Conservation (phyloP, 257 asterid species). For the Nicotiana attenuata region DNA sequence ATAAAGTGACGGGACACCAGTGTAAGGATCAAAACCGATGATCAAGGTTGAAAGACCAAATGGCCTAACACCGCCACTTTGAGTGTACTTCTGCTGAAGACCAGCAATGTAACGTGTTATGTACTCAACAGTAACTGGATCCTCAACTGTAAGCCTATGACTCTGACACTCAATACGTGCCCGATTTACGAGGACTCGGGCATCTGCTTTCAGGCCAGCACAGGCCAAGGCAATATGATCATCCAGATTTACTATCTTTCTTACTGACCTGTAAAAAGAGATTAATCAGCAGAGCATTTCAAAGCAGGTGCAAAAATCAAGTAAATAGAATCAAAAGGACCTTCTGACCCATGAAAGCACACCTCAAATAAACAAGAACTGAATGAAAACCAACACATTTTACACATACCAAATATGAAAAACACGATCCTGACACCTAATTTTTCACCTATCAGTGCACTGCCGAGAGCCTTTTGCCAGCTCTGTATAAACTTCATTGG, state of each 20-base stretch:
- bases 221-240: conserved; percentile 98
- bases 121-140: conserved; percentile 95
- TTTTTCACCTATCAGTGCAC: background rate
- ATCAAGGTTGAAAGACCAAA: conserved; percentile 98
- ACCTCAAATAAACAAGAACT: background rate
- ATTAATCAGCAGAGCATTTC: background rate
- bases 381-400: background rate
- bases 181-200: conserved; percentile 79
- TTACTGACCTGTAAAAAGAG: conserved; percentile 70
- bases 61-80: conserved; percentile 99
- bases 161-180: conserved; percentile 97
- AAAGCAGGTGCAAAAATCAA: background rate
- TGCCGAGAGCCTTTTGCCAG: background rate
- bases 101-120: conserved; percentile 98
- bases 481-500: background rate
- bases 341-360: background rate
- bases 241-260: conserved; percentile 91
- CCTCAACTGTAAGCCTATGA: conserved; percentile 83
- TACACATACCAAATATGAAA: background rate
- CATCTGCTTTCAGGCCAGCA: conserved; percentile 98
- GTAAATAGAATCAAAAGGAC: background rate
- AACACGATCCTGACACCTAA: background rate
- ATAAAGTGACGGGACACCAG: conserved; percentile 75
- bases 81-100: conserved; percentile 98
- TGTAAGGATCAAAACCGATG: conserved; percentile 96